Conservation (phyloP, 2,329 filamentous ascomycete species). For the Neofusicoccum cordaticola region DNA sequence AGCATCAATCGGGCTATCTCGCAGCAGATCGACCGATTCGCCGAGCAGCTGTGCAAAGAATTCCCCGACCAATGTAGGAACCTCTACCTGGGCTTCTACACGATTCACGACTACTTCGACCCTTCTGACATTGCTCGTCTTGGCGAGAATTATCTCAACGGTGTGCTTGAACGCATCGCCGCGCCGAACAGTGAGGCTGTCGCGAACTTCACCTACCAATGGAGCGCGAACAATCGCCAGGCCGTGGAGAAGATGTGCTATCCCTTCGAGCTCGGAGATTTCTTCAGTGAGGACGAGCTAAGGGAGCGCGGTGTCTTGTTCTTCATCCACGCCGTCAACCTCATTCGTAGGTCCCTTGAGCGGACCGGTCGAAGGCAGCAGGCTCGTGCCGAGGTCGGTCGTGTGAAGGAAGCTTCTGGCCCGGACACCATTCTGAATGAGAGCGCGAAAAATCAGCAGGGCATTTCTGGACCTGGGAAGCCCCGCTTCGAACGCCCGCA, state of each 20-base stretch:
- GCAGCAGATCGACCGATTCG: slow-evolving; percentile 19
- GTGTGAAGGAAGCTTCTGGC: background rate
- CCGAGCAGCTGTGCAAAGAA: slow-evolving; percentile 24
- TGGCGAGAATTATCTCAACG: slow-evolving; percentile 26
- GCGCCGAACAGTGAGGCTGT: slow-evolving; percentile 25
- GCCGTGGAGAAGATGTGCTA: background rate
- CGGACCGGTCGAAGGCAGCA: background rate
- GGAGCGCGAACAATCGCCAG: slow-evolving; percentile 22
- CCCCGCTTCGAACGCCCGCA: background rate
- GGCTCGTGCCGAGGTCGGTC: background rate
- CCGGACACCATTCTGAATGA: no score
- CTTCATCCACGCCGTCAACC: background rate
- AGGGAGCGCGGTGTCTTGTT: background rate
- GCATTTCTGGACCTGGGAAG: background rate
- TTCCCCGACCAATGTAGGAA: slow-evolving; percentile 27
- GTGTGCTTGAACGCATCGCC: slow-evolving; percentile 29
- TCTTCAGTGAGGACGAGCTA: slow-evolving; percentile 1
- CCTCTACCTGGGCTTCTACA: slow-evolving; percentile 25
- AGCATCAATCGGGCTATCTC: slow-evolving; percentile 20
- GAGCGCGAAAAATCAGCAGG: background rate
- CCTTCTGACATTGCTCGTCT: slow-evolving; percentile 32
- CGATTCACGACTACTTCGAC: slow-evolving; percentile 35
- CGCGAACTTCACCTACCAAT: slow-evolving; percentile 25
- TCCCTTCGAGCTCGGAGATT: background rate
- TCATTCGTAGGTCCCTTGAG: background rate